phyloP scores from a whole-genome alignment of 176 grass and related monocot species.

The Oropetium thomaeum region DNA sequence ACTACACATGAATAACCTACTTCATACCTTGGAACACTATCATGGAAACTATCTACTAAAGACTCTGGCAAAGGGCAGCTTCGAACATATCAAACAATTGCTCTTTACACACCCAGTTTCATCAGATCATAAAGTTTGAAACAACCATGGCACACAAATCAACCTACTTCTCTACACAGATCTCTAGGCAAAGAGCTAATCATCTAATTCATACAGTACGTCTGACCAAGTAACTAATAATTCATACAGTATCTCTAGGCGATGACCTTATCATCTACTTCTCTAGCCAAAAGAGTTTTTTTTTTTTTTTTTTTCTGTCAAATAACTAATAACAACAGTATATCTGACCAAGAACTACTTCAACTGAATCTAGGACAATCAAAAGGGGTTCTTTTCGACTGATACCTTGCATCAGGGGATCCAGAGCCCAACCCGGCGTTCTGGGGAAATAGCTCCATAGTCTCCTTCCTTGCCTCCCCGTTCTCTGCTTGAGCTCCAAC shows the following conservation, averaged over 20 bases:
- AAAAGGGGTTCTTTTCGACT: not conserved
- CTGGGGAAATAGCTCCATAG: conserved; percentile 72
- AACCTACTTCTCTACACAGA: not conserved
- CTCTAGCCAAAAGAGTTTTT: no score
- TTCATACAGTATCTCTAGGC: no score
- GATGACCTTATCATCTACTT: no score
- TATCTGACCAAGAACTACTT: conserved; percentile 10
- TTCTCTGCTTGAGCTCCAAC: conserved; percentile 2
- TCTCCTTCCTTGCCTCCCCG: conserved; percentile 23
- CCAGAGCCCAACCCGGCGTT: conserved; percentile 40
- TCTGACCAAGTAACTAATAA: no score
- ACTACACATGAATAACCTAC: not conserved
- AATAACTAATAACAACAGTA: not conserved
- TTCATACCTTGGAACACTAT: not conserved
- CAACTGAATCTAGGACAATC: not conserved
- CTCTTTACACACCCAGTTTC: not conserved
- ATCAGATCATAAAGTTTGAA: not conserved
- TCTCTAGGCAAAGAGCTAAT: not conserved
- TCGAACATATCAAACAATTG: not conserved
- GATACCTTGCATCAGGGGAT: conserved; percentile 36
- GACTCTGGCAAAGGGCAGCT: not conserved
- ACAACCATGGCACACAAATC: not conserved
- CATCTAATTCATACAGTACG: not conserved
- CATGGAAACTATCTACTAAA: not conserved
- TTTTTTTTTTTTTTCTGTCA: no score